These are phyloP conservation scores for Sphagnum tenellum DNA, from an alignment of 225 moss, liverwort and hornwort genomes.

Conservation along the genomic window DNA sequence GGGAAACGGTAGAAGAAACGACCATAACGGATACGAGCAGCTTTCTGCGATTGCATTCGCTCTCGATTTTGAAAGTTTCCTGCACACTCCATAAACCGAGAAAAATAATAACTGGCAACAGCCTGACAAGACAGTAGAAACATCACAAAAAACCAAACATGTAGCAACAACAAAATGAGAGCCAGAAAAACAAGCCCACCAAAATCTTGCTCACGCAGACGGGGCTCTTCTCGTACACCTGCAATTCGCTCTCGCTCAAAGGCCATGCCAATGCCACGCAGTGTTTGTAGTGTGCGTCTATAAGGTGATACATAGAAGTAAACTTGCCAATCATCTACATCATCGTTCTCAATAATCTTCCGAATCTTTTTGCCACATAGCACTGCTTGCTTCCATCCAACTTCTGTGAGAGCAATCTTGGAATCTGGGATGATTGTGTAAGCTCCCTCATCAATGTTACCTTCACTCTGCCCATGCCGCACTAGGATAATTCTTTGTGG, in stretches of 20 bases:
- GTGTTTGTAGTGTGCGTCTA: conserved; percentile 77
- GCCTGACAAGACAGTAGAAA: background rate
- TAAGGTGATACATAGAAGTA: conserved; percentile 97
- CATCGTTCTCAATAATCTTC: conserved; percentile 59
- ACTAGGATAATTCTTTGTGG: conserved; percentile 91
- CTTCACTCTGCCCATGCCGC: conserved; percentile 87
- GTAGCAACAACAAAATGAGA: background rate
- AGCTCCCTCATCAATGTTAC: conserved; percentile 82
- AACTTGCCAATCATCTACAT: conserved; percentile 74
- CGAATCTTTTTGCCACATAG: conserved; percentile 73
- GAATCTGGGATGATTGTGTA: conserved; percentile 89
- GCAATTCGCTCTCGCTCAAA: conserved; percentile 86
- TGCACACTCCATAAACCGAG: conserved; percentile 18
- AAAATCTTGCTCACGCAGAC: conserved; percentile 90
- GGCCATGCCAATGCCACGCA: conserved; percentile 85
- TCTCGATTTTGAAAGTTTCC: conserved; percentile 98
- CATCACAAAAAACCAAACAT: background rate
- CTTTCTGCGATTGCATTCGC: conserved; percentile 95
- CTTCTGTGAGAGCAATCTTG: conserved; percentile 80
- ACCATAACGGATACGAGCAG: conserved; percentile 79
- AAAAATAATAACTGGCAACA: background rate
- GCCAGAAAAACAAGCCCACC: conserved; percentile 22
- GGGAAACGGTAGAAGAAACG: conserved; percentile 97
- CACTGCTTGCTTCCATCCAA: conserved; percentile 84
- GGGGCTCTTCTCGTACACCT: conserved; percentile 93